Conservation (phyloP, 805 yeast genomes). For the Torulaspora microellipsoides region DNA sequence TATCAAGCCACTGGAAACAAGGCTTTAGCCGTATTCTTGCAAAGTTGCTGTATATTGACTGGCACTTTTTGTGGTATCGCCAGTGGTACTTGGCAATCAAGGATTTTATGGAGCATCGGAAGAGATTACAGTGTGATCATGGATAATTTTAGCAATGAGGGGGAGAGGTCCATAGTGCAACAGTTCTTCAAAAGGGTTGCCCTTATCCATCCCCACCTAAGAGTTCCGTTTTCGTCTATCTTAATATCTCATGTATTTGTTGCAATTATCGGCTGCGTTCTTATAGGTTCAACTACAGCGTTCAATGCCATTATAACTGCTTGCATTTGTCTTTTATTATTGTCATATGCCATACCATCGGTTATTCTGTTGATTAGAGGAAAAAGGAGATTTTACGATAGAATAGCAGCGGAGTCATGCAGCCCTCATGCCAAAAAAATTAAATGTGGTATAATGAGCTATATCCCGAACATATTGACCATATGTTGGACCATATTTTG, state of each 20-base stretch:
- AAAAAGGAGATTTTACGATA: constrained; percentile 32
- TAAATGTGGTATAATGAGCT: constrained; percentile 2
- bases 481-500: constrained; percentile 48
- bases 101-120: constrained; percentile 64
- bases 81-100: constrained; percentile 63
- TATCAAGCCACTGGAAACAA: constrained; percentile 51
- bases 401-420: constrained; percentile 3
- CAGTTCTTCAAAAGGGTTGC: constrained; percentile 1
- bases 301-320: constrained; percentile 61
- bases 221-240: constrained; percentile 59
- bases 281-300: constrained; percentile 63
- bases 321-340: constrained; percentile 52
- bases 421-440: not conserved
- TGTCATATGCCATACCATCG: constrained; percentile 56
- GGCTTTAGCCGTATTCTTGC: constrained; percentile 53
- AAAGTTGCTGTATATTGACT: constrained; percentile 45
- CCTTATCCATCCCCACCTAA: constrained; percentile 42
- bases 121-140: constrained; percentile 58
- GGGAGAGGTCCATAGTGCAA: not conserved
- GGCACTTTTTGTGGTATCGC: constrained; percentile 58
- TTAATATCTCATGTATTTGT: constrained; percentile 49
- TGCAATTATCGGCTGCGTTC: constrained; percentile 55
- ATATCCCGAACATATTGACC: constrained; percentile 37
- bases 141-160: constrained; percentile 35
- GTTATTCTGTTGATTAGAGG: constrained; percentile 45